Evolutionary conservation across 2,329 filamentous ascomycete species (phyloP).

Genomic region (Sporothrix curviconia): DNA sequence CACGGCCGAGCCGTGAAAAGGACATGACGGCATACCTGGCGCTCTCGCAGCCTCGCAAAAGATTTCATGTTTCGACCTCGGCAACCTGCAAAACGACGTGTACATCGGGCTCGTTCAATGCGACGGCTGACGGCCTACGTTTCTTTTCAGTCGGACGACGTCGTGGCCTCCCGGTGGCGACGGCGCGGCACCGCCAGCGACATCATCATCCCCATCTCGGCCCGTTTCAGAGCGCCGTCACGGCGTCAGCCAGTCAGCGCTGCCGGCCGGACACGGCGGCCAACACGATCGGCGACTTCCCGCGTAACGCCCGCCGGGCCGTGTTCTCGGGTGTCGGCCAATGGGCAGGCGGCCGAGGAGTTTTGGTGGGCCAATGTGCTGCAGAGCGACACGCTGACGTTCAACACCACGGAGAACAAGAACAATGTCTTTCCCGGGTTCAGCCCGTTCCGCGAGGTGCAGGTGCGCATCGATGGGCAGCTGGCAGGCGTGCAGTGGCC

Average conservation of each 20-base stretch:
- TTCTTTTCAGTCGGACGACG: slow-evolving; percentile 46
- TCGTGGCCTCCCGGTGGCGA: slow-evolving; percentile 26
- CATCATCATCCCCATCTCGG: slow-evolving; percentile 61
- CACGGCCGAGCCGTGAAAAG: slow-evolving; percentile 74
- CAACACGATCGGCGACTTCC: slow-evolving; percentile 50
- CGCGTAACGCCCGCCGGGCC: slow-evolving; percentile 60
- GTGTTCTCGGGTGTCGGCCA: slow-evolving; percentile 71
- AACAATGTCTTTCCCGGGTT: slow-evolving; percentile 57
- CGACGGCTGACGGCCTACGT: slow-evolving; percentile 67
- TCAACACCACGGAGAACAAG: slow-evolving; percentile 51
- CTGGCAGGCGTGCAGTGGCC: slow-evolving; percentile 74
- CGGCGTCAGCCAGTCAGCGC: slow-evolving; percentile 57
- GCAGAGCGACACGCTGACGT: slow-evolving; percentile 52
- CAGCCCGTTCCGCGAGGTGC: slow-evolving; percentile 71
- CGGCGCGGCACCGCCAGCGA: slow-evolving; percentile 46
- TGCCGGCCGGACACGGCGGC: slow-evolving; percentile 58
- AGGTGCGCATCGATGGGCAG: slow-evolving; percentile 65
- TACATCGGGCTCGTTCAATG: slow-evolving; percentile 71
- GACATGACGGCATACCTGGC: slow-evolving; percentile 67
- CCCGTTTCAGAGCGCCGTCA: slow-evolving; percentile 40
- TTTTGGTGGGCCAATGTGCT: slow-evolving; percentile 82
- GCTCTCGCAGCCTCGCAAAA: slow-evolving; percentile 65
- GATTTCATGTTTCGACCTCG: slow-evolving; percentile 74
- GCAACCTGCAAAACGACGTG: slow-evolving; percentile 61
- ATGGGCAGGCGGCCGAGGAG: slow-evolving; percentile 69